Percentiles rank a stretch among this genome's conserved stretches.
These are phyloP conservation scores for Phytophthora sp. DNA, from an alignment of 352 stramenopile species.

Conservation along the genomic window DNA sequence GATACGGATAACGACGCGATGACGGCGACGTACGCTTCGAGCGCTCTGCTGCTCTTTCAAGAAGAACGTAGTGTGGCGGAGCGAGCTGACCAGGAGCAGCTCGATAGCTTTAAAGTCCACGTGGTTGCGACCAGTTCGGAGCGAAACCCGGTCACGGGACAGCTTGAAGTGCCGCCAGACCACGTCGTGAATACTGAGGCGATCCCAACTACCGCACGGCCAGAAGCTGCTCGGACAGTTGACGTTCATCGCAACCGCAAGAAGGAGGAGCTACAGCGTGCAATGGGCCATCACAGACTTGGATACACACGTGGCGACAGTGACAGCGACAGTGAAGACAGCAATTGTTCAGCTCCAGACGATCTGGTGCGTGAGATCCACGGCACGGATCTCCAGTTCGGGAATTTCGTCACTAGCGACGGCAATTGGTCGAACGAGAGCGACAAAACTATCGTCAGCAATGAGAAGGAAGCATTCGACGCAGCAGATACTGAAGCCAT, in stretches of 20 bases:
- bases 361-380: constrained; percentile 37
- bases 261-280: constrained; percentile 39
- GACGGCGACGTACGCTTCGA: constrained; percentile 54
- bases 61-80: constrained; percentile 38
- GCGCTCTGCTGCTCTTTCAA: constrained; percentile 59
- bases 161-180: constrained; percentile 43
- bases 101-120: constrained; percentile 10
- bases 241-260: constrained; percentile 36
- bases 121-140: constrained; percentile 24
- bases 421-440: no score
- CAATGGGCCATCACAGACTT: constrained; percentile 29
- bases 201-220: background rate
- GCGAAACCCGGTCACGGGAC: constrained; percentile 49
- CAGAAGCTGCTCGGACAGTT: background rate
- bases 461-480: background rate
- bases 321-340: constrained; percentile 17
- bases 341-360: background rate
- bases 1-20: constrained; percentile 48
- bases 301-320: constrained; percentile 2
- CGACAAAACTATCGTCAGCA: no score
- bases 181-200: constrained; percentile 41
- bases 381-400: constrained; percentile 37
- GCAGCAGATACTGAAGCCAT: constrained; percentile 40
- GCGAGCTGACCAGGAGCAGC: constrained; percentile 18
- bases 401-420: constrained; percentile 41